These are phyloP conservation scores for Sclerotinia glacialis DNA, from an alignment of 2,329 filamentous ascomycete species.

Conservation along the genomic window DNA sequence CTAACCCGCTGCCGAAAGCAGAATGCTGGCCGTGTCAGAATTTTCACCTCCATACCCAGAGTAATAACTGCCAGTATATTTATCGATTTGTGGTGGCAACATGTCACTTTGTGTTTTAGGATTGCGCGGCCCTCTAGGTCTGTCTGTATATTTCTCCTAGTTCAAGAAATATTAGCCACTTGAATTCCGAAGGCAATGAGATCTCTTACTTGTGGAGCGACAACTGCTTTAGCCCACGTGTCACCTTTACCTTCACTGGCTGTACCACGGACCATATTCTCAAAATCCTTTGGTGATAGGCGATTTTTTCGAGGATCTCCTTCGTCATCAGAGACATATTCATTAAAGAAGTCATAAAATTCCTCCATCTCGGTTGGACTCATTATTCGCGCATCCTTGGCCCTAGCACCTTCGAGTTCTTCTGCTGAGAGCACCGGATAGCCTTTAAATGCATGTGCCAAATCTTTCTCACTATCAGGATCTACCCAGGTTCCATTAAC, in stretches of 20 bases:
- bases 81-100: constrained; percentile 31
- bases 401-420: constrained; percentile 19
- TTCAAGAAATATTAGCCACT: constrained; percentile 28
- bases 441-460: constrained; percentile 27
- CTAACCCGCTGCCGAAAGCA: constrained; percentile 28
- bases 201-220: constrained; percentile 15
- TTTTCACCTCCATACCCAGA: constrained; percentile 28
- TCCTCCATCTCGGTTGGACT: constrained; percentile 24
- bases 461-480: constrained; percentile 34
- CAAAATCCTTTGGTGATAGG: constrained; percentile 47
- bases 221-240: constrained; percentile 10
- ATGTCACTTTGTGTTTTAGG: not conserved
- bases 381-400: constrained; percentile 26
- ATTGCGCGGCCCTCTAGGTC: constrained; percentile 8
- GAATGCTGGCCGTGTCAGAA: constrained; percentile 25
- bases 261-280: constrained; percentile 41
- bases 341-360: constrained; percentile 29
- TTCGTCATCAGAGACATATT: constrained; percentile 44
- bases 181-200: constrained; percentile 1
- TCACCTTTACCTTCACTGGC: constrained; percentile 24
- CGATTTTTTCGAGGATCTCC: constrained; percentile 41
- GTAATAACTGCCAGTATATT: constrained; percentile 29
- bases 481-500: constrained; percentile 35
- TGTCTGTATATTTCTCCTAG: constrained; percentile 25
- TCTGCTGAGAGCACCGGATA: constrained; percentile 8